Evolutionary conservation across 345 rosid genomes (phyloP).

Genomic region (Arabis alpina): DNA sequence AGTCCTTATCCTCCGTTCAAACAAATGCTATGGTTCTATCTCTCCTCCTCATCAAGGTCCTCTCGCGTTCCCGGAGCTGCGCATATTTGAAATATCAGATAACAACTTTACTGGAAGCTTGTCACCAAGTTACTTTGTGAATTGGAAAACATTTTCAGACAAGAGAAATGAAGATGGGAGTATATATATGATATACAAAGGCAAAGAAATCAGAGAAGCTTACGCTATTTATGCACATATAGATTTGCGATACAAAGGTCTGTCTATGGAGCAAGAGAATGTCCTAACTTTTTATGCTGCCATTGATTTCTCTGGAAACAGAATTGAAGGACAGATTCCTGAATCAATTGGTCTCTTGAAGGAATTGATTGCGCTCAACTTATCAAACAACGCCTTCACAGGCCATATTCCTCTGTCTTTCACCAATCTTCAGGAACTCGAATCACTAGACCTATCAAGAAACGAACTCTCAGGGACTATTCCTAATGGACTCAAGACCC

Average conservation of each 20-base stretch:
- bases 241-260: constrained; percentile 31
- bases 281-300: constrained; percentile 5
- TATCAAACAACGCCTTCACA: constrained; percentile 32
- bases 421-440: constrained; percentile 7
- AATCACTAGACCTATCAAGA: constrained; percentile 4
- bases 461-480: not conserved
- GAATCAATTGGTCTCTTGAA: constrained; percentile 28
- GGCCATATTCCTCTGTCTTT: constrained; percentile 21
- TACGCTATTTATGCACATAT: too few relatives aligned
- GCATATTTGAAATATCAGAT: too few relatives aligned
- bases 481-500: constrained; percentile 9
- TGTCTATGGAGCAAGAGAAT: constrained; percentile 27
- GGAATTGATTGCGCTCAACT: constrained; percentile 26
- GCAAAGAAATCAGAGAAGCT: too few relatives aligned
- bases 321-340: constrained; percentile 32
- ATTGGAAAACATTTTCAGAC: too few relatives aligned
- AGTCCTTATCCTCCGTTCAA: constrained; percentile 26
- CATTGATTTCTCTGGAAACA: constrained; percentile 28
- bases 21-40: constrained; percentile 18
- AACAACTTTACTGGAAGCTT: too few relatives aligned
- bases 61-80: constrained; percentile 13
- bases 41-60: constrained; percentile 29
- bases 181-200: not conserved
- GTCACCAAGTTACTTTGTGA: too few relatives aligned
- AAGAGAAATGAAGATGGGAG: not conserved